phyloP scores from a whole-genome alignment of 495 filamentous ascomycete genomes.

The Lichina pygmaea region DNA sequence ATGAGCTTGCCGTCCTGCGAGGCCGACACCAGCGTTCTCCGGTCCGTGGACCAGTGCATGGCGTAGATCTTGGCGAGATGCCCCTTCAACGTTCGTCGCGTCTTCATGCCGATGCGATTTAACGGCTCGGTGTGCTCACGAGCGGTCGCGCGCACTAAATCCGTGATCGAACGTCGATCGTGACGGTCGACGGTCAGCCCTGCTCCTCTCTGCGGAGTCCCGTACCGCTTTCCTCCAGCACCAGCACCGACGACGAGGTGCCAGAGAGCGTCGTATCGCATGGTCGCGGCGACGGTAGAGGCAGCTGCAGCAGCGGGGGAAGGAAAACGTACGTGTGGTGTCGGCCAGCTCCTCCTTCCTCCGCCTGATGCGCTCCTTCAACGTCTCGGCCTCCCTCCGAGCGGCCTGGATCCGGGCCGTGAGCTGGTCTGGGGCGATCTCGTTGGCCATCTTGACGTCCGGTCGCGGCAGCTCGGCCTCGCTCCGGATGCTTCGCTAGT shows the following conservation, averaged over 20 bases:
- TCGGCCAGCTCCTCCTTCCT: slow-evolving; percentile 99
- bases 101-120: slow-evolving; percentile 85
- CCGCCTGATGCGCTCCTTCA: slow-evolving; percentile 97
- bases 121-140: slow-evolving; percentile 67
- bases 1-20: slow-evolving; percentile 99
- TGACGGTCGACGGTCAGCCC: neutral
- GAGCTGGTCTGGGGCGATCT: slow-evolving; percentile 46
- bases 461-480: too few species aligned
- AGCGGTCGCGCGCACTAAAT: slow-evolving; percentile 68
- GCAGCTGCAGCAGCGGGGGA: neutral
- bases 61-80: slow-evolving; percentile 98
- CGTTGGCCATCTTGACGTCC: slow-evolving; percentile 5
- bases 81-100: slow-evolving; percentile 81
- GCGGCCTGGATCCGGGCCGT: slow-evolving; percentile 84
- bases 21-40: slow-evolving; percentile 89
- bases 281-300: neutral
- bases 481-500: too few species aligned
- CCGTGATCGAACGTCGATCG: neutral
- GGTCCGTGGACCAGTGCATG: slow-evolving; percentile 99
- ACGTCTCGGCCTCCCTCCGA: slow-evolving; percentile 84
- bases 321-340: slow-evolving; percentile 55
- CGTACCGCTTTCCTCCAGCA: too few species aligned
- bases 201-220: too few species aligned
- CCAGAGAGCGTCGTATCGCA: neutral
- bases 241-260: neutral